A percentile compares a stretch with the other conserved stretches of the same genome.
Conservation (phyloP, 2,329 filamentous ascomycete species). For the Verticillium klebahnii region DNA sequence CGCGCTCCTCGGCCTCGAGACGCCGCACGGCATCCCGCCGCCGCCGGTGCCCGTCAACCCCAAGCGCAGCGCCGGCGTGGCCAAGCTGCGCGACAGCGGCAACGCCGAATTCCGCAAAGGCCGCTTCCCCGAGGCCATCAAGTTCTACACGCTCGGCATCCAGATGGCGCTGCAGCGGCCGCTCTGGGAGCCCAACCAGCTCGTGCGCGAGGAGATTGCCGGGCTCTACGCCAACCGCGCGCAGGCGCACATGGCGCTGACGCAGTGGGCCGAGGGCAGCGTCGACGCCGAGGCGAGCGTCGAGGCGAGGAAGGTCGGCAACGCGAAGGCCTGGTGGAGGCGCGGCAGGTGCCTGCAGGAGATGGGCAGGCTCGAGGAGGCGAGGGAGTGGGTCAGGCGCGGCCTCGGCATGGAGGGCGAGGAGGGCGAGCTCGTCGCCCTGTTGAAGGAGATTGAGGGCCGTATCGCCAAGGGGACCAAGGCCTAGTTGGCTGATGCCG, state of each 20-base stretch:
- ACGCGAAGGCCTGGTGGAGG: slow-evolving; percentile 94
- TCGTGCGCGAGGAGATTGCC: slow-evolving; percentile 81
- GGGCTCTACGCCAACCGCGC: slow-evolving; percentile 81
- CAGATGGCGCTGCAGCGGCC: slow-evolving; percentile 83
- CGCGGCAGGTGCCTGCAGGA: slow-evolving; percentile 79
- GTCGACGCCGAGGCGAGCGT: slow-evolving; percentile 85
- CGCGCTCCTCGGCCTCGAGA: slow-evolving; percentile 60
- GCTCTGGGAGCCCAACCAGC: slow-evolving; percentile 77
- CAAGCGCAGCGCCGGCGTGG: slow-evolving; percentile 82
- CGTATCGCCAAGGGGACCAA: slow-evolving; percentile 32
- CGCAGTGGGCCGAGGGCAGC: slow-evolving; percentile 80
- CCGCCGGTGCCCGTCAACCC: slow-evolving; percentile 89
- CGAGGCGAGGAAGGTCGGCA: slow-evolving; percentile 79
- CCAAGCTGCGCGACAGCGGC: slow-evolving; percentile 84
- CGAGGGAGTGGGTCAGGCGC: slow-evolving; percentile 68
- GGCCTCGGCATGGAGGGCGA: slow-evolving; percentile 80
- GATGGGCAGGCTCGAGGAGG: slow-evolving; percentile 86
- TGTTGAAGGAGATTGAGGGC: slow-evolving; percentile 59
- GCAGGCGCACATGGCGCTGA: slow-evolving; percentile 80
- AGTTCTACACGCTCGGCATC: slow-evolving; percentile 79
- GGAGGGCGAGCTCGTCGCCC: slow-evolving; percentile 57
- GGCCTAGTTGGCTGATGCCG: slow-evolving; percentile 3
- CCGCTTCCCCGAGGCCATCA: slow-evolving; percentile 68
- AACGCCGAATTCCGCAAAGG: slow-evolving; percentile 79
- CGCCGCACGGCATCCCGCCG: slow-evolving; percentile 65